phyloP scores from a whole-genome alignment of 495 filamentous ascomycete genomes.

The Collariella sp. region DNA sequence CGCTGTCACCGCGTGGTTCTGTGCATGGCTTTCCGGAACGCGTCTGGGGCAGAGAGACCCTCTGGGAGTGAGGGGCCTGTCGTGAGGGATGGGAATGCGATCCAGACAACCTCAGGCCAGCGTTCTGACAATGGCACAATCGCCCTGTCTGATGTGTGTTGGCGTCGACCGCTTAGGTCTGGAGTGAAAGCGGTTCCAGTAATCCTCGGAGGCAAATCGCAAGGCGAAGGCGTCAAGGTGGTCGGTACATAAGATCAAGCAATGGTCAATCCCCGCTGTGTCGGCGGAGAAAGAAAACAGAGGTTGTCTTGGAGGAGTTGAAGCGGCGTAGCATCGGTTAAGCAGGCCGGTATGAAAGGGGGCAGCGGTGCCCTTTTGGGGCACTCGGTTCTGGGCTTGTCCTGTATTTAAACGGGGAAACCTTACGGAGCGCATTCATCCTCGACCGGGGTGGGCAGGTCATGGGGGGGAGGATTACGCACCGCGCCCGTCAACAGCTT shows the following conservation, averaged over 20 bases:
- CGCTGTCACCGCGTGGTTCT: conserved; percentile 1
- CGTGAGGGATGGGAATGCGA: neutral
- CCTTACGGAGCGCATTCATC: conserved; percentile 14
- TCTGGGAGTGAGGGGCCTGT: neutral
- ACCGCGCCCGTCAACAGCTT: neutral
- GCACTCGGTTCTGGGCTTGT: neutral
- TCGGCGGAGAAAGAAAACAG: neutral
- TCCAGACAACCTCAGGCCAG: too few relatives aligned
- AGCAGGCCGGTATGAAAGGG: conserved; percentile 11
- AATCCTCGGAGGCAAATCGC: neutral
- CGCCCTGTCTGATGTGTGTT: too few relatives aligned
- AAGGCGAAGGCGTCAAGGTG: too few relatives aligned
- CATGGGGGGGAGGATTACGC: conserved; percentile 4
- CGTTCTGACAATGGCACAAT: too few relatives aligned
- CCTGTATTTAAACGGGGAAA: conserved; percentile 10
- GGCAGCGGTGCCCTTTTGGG: conserved; percentile 1
- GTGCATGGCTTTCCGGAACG: conserved; percentile 8
- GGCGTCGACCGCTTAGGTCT: too few relatives aligned
- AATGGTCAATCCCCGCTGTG: neutral
- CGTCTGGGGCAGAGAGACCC: neutral
- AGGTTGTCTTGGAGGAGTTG: neutral
- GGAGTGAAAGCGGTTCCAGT: neutral
- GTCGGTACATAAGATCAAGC: neutral
- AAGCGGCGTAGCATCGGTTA: conserved; percentile 6
- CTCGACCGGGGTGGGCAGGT: conserved; percentile 10